These are phyloP conservation scores for Immersiporthe knoxdaviesiana DNA, from an alignment of 2,329 filamentous ascomycete species.

Conservation along the genomic window DNA sequence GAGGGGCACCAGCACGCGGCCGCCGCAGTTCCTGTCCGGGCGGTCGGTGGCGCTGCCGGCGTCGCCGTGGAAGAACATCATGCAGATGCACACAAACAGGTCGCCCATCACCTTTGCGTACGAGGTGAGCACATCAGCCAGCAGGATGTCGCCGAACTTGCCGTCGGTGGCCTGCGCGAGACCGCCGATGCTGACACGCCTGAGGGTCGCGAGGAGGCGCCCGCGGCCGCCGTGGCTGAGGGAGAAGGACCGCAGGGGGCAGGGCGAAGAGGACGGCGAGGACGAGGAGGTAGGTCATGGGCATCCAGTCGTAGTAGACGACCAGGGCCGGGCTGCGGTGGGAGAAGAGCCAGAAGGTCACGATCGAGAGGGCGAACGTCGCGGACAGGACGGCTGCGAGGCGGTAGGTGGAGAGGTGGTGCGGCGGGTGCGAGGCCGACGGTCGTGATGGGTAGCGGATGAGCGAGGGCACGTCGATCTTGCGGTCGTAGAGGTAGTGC, in stretches of 20 bases:
- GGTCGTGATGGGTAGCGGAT: constrained; percentile 83
- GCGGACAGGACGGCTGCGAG: constrained; percentile 77
- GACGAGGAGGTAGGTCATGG: constrained; percentile 78
- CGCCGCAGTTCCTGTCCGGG: constrained; percentile 82
- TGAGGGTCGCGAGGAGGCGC: constrained; percentile 75
- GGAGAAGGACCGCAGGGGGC: constrained; percentile 66
- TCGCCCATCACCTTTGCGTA: constrained; percentile 93
- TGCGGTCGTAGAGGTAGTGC: constrained; percentile 77
- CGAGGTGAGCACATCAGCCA: constrained; percentile 92
- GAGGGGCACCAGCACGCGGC: constrained; percentile 76
- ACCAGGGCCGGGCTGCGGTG: constrained; percentile 71
- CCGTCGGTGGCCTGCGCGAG: constrained; percentile 85
- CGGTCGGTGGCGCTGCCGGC: constrained; percentile 75
- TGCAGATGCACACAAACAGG: constrained; percentile 85
- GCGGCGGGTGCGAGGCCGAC: constrained; percentile 70
- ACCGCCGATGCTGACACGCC: constrained; percentile 80
- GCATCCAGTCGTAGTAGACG: constrained; percentile 80
- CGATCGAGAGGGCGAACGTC: constrained; percentile 71
- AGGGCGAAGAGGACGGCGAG: constrained; percentile 73
- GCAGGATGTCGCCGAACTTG: constrained; percentile 91
- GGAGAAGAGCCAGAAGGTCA: constrained; percentile 83
- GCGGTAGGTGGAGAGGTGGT: constrained; percentile 83
- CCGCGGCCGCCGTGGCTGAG: constrained; percentile 71
- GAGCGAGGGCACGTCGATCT: constrained; percentile 85
- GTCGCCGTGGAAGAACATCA: constrained; percentile 70